Evolutionary conservation across 1,139 yeast genomes (phyloP), one percentile per base, ranked within the genome.

Genomic region (Candida tropicalis): DNA sequence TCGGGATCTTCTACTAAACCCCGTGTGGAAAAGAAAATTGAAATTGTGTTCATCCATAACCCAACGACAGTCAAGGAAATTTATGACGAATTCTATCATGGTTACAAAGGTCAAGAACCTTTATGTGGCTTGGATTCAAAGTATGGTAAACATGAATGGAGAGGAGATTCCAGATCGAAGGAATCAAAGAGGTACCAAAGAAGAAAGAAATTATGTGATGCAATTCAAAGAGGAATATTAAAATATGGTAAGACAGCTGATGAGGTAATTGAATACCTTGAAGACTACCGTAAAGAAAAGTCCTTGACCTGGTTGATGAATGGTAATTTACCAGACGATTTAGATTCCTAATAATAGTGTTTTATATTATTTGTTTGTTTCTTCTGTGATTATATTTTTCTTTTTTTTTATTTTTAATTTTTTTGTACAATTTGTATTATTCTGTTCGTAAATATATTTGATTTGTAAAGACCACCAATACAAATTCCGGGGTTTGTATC

Each of bases 271-370:
- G 57, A 59, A 33, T 69, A 67, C 47, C 71, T 73, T 39, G 79
- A 73, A 50, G 69, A 64, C 45, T 73, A 63, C 51, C 53, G 77
- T 28, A 76, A 74, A 29, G 75, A 71, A 43, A 71, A 70, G 55
- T 65, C 72, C 27, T 63, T 73, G 44, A 73, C 79, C 4, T 73
- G 79, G 79, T 69, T 73, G 17, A 73, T 73, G 79, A 73, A 73
- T 51, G 79, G 79, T 7, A 68, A 73, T 48, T 58, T 73, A 16
- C 79, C 79, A 3, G 57, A 58, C 3, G 77, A 73, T 49, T 55
- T 73, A 40, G 47, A 49, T 7, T 25, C 42, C 1, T 46, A 32
- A 39, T 12, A 16, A 10, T 3, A 15, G 15, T 10, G 3, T 7
- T 10, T n/a, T 23, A 18, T 35, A 38, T 6, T 12, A 4, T 8